Percentiles rank a stretch among this genome's conserved stretches.
These are phyloP conservation scores for Apiotrichum laibachii DNA, from an alignment of 1,284 basidiomycete genomes.

Conservation along the genomic window DNA sequence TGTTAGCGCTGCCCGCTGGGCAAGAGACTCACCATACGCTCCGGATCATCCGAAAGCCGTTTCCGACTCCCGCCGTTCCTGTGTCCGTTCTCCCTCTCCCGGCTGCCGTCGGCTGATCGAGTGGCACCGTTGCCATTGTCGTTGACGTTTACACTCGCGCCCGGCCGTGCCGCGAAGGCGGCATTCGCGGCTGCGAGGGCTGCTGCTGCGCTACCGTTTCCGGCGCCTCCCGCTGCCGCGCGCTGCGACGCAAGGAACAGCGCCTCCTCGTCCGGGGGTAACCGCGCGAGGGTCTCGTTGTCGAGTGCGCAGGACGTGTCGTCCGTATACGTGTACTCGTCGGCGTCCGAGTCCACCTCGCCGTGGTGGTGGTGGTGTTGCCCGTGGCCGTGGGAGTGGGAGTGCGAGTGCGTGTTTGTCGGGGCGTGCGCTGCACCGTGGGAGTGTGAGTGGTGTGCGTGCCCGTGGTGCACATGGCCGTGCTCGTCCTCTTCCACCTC, in stretches of 20 bases:
- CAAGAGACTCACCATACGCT: conserved; percentile 34
- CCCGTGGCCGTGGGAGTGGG: conserved; percentile 11
- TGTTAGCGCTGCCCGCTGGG: not conserved
- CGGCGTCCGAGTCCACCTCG: conserved; percentile 24
- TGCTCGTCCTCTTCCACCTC: conserved; percentile 14
- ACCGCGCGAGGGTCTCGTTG: not conserved
- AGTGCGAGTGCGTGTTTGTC: too few relatives aligned
- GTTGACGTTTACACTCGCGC: not conserved
- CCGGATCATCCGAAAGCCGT: conserved; percentile 41
- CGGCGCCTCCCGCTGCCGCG: not conserved
- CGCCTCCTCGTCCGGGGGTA: conserved; percentile 2
- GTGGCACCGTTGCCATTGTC: not conserved
- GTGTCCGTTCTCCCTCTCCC: too few relatives aligned
- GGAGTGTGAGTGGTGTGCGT: too few relatives aligned
- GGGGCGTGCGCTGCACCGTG: too few relatives aligned
- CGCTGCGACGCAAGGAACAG: not conserved
- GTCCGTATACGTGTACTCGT: conserved; percentile 20
- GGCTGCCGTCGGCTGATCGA: too few relatives aligned
- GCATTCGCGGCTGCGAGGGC: not conserved
- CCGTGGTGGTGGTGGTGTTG: conserved; percentile 20
- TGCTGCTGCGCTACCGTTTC: not conserved
- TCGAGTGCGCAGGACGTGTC: not conserved
- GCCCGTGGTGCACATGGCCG: not conserved
- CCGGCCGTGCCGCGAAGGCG: not conserved
- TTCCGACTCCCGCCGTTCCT: conserved; percentile 1